Evolutionary conservation across 176 grass and related monocot genomes (phyloP), one percentile per base, ranked within the genome.

Genomic region (Zizania latifolia): DNA sequence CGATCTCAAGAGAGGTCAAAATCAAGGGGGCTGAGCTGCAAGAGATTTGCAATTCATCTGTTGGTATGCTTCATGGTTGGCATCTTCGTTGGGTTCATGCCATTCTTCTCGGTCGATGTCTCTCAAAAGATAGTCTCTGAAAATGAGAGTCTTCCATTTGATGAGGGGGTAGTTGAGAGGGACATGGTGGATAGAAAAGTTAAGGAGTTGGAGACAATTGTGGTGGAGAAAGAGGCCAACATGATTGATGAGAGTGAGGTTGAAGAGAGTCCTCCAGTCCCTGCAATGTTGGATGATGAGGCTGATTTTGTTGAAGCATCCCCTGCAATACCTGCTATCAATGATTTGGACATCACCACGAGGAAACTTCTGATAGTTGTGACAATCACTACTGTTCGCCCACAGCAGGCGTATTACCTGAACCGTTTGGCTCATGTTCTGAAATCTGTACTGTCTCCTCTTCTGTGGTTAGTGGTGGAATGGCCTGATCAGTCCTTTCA

Each of bases 391-490:
- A 85, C 90, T 22, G 86, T 87, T 82, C 86, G 94, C 27, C 91
- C 88, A 24, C 90, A 92, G 8, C 94, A 98, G 78, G 86, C 75
- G 13, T 98, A 92, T 84, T 87, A 98, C 86, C 41, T 98, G 50
- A 98, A 81, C 70, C 86, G 91, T 59, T 72, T 98, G 10, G 94
- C 94, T 33, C 94, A 98, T 85, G 83, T 85, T 54, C 50, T 98
- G 68, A 83, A 90, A 89, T 84, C 58, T 24, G 91, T 89, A 62
- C 81, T 80, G 3, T 70, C 88, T 65, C 94, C 94, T 70, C 78
- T 98, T 58, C 58, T 98, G 19, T 98, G 94, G 94, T 79, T 98
- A 81, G 94, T 98, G 29, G 91, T 94, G 28, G 94, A 98, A 78
- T 88, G 83, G 86, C 90, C 82, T 41, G 70, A 71, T 46, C 79